Percentiles rank a stretch among this genome's conserved stretches.
These are phyloP conservation scores for Cladochytrium replicatum DNA, from an alignment of 192 early-diverging fungal species.

Conservation along the genomic window DNA sequence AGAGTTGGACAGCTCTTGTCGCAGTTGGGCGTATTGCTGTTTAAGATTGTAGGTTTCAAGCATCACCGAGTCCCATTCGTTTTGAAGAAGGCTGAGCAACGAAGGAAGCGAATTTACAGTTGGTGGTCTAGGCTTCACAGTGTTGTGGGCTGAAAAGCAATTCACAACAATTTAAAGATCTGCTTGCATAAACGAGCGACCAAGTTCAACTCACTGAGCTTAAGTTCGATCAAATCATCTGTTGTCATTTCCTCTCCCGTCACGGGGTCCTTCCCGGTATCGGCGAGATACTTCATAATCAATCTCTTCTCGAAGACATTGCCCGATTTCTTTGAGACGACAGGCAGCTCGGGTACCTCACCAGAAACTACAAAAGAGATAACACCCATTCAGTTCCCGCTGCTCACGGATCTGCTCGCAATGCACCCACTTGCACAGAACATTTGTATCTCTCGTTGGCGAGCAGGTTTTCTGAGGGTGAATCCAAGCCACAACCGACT, in stretches of 20 bases:
- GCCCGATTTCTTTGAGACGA: slow-evolving; percentile 76
- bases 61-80: slow-evolving; percentile 95
- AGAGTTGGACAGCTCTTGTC: slow-evolving; percentile 87
- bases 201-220: slow-evolving; percentile 24
- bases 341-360: slow-evolving; percentile 76
- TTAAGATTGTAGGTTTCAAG: slow-evolving; percentile 89
- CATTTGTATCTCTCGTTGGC: too few relatives aligned
- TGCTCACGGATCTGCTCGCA: background rate
- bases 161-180: background rate
- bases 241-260: slow-evolving; percentile 58
- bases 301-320: slow-evolving; percentile 80
- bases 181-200: background rate
- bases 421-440: slow-evolving; percentile 14
- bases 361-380: slow-evolving; percentile 73
- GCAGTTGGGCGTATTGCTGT: slow-evolving; percentile 80
- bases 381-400: background rate
- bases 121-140: slow-evolving; percentile 77
- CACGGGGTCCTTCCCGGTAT: slow-evolving; percentile 74
- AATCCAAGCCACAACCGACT: too few relatives aligned
- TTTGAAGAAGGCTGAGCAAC: slow-evolving; percentile 77
- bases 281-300: slow-evolving; percentile 76
- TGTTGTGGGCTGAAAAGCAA: slow-evolving; percentile 2
- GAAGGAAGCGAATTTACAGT: slow-evolving; percentile 85
- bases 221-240: slow-evolving; percentile 65
- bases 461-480: too few relatives aligned